Evolutionary conservation across 2,329 filamentous ascomycete species (phyloP).

Genomic region (Pseudogymnoascus sp.): DNA sequence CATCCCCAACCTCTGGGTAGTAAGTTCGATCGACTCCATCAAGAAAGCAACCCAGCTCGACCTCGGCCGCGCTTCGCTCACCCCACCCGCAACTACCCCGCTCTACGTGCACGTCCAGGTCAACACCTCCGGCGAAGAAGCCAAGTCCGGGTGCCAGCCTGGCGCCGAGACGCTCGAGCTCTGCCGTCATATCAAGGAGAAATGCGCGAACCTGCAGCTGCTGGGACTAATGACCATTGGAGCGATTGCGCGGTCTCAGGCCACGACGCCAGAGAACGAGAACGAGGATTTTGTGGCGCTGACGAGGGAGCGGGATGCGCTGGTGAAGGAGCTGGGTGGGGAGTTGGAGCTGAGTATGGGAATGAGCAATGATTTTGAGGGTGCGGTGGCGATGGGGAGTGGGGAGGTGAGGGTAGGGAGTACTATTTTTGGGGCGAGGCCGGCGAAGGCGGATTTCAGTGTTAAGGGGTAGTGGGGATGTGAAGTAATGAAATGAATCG

Average conservation of each 20-base stretch:
- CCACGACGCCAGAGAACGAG: conserved; percentile 63
- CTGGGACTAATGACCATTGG: conserved; percentile 95
- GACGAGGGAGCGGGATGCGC: conserved; percentile 59
- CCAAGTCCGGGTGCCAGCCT: conserved; percentile 75
- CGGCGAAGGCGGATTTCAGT: conserved; percentile 69
- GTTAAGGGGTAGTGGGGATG: conserved; percentile 34
- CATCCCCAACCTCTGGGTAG: conserved; percentile 82
- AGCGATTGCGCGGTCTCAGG: conserved; percentile 76
- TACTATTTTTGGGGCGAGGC: conserved; percentile 83
- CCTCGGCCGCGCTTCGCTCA: conserved; percentile 58
- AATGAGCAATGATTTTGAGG: conserved; percentile 95
- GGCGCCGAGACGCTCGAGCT: conserved; percentile 51
- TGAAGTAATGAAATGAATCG: neutral
- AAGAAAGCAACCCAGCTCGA: conserved; percentile 85
- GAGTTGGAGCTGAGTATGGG: conserved; percentile 90
- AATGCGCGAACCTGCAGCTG: conserved; percentile 65
- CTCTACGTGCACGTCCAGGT: conserved; percentile 74
- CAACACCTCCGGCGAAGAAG: conserved; percentile 83
- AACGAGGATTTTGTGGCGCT: conserved; percentile 82
- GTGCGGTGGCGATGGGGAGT: conserved; percentile 74
- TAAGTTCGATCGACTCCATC: conserved; percentile 77
- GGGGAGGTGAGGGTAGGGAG: conserved; percentile 86
- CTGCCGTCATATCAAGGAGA: conserved; percentile 59
- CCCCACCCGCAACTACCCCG: conserved; percentile 23
- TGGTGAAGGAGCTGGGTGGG: conserved; percentile 54